Percentiles rank a stretch among this genome's conserved stretches.
Conservation (phyloP, 257 asterid species). For the Solanum gandarillasii region DNA sequence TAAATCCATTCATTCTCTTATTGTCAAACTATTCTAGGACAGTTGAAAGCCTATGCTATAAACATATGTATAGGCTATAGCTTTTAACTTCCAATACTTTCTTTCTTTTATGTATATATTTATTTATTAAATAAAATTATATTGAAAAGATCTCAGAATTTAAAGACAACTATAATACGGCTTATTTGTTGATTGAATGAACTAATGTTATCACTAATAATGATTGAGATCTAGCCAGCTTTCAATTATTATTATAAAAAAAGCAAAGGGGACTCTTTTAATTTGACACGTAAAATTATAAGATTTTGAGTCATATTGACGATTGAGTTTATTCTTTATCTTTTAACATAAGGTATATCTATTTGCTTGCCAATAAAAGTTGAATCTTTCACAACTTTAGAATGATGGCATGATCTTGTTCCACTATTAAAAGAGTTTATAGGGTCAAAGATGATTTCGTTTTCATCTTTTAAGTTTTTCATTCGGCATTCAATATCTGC, state of each 20-base stretch:
- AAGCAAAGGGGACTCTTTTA: not conserved
- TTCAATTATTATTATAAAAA: not conserved
- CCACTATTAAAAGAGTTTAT: not conserved
- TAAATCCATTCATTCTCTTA: not conserved
- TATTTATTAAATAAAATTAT: not conserved
- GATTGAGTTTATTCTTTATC: constrained; percentile 10
- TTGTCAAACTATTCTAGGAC: not conserved
- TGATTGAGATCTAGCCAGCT: constrained; percentile 3
- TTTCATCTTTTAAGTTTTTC: not conserved
- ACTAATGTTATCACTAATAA: not conserved
- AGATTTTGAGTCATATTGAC: not conserved
- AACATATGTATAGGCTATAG: not conserved
- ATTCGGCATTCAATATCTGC: not conserved
- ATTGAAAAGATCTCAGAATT: not conserved
- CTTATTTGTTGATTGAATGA: not conserved
- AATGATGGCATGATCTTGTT: constrained; percentile 11
- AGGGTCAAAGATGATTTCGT: not conserved
- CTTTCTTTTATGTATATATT: not conserved
- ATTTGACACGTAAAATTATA: constrained; percentile 3
- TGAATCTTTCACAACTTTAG: constrained; percentile 4
- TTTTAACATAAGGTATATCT: not conserved
- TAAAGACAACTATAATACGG: not conserved
- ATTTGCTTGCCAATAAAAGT: not conserved
- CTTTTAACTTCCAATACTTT: not conserved
- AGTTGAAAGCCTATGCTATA: constrained; percentile 1